phyloP scores from a whole-genome alignment of 176 grass and related monocot species.

The Carex kokanica region DNA sequence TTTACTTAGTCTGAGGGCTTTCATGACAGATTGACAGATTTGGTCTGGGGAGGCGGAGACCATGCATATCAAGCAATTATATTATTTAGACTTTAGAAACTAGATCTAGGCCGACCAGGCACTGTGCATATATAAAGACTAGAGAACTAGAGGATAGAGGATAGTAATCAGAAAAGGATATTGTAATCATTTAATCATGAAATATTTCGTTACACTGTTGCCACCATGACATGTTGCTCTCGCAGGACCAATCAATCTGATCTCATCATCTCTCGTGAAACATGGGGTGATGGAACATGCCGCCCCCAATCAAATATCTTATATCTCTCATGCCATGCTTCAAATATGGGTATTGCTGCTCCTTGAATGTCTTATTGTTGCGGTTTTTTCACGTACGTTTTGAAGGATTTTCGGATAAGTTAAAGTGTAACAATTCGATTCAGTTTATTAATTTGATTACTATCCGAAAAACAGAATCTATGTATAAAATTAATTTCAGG shows the following conservation, averaged over 20 bases:
- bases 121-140: background rate
- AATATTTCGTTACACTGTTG: background rate
- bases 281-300: background rate
- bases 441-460: no score
- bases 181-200: background rate
- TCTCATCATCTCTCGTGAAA: background rate
- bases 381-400: no score
- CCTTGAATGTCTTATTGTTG: no score
- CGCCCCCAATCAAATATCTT: background rate
- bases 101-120: constrained; percentile 9
- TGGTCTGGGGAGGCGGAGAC: background rate
- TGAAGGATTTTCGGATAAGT: no score
- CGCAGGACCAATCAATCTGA: background rate
- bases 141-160: background rate
- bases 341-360: no score
- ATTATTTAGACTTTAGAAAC: background rate
- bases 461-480: no score
- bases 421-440: no score
- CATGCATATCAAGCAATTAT: background rate
- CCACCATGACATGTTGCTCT: background rate
- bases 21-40: background rate
- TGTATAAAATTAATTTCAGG: no score
- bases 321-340: background rate
- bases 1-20: background rate
- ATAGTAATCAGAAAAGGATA: background rate